Evolutionary conservation across 148 eudicot species (phyloP).

Genomic region (Linanthus parryae): DNA sequence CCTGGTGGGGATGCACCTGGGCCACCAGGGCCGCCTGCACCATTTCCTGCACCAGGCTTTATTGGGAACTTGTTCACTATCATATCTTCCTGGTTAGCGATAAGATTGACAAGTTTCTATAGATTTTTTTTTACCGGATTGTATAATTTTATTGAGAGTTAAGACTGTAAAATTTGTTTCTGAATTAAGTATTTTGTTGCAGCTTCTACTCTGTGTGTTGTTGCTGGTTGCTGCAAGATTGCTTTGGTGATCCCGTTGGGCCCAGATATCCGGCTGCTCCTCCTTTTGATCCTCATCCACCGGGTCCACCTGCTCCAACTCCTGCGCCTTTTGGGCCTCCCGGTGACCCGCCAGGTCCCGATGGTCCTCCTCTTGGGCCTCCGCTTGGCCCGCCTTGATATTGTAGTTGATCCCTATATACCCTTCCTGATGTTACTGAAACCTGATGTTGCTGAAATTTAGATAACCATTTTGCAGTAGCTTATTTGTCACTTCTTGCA

Average conservation of each 20-base stretch:
- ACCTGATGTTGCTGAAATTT: no score
- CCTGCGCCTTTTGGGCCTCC: conserved; percentile 4
- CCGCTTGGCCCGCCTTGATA: not conserved
- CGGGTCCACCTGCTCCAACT: conserved; percentile 1
- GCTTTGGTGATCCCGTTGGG: conserved; percentile 1
- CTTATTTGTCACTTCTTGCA: no score
- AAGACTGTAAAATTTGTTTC: not conserved
- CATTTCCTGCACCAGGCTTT: conserved; percentile 1
- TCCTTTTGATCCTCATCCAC: not conserved
- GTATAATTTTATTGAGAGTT: not conserved
- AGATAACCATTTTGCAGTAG: no score
- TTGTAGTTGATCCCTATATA: no score
- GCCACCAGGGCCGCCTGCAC: conserved; percentile 9
- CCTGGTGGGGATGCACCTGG: conserved; percentile 4
- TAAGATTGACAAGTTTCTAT: no score
- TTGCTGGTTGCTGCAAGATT: conserved; percentile 13
- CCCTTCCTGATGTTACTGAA: no score
- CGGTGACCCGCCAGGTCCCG: not conserved
- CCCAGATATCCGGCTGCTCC: conserved; percentile 1
- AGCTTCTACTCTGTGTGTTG: conserved; percentile 9
- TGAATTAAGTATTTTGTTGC: not conserved
- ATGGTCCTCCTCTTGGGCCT: not conserved
- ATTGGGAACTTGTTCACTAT: conserved; percentile 19
- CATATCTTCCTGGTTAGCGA: conserved; percentile 28
- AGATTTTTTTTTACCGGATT: not conserved